Conservation (phyloP, 2,329 filamentous ascomycete species). For the Cladorrhinum sp. region DNA sequence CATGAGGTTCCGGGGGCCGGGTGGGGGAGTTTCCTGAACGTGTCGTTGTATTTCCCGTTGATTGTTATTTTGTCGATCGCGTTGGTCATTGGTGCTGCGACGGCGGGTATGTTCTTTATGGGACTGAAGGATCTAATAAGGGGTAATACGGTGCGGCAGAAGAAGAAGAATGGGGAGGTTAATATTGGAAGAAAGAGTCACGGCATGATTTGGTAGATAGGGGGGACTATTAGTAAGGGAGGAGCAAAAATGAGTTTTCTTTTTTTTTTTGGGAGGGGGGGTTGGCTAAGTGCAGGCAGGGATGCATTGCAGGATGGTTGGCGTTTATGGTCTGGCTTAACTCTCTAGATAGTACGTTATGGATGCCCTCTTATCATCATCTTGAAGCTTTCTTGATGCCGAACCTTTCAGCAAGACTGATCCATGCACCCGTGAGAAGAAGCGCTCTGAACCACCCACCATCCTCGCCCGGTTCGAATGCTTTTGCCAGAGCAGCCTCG, state of each 20-base stretch:
- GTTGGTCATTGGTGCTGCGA: constrained; percentile 11
- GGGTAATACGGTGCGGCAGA: constrained; percentile 18
- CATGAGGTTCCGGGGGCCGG: background rate
- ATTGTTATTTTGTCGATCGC: constrained; percentile 25
- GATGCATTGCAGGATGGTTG: background rate
- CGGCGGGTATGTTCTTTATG: constrained; percentile 23
- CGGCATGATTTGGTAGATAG: constrained; percentile 24
- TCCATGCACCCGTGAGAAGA: constrained; percentile 40
- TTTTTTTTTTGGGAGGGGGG: background rate
- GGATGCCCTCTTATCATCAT: constrained; percentile 10
- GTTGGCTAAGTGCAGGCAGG: background rate
- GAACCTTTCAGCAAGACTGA: constrained; percentile 43
- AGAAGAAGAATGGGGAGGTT: constrained; percentile 18
- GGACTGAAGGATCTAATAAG: constrained; percentile 22
- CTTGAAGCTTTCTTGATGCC: constrained; percentile 31
- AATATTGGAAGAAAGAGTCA: constrained; percentile 21
- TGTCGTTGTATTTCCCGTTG: constrained; percentile 27
- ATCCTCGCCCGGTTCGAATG: constrained; percentile 38
- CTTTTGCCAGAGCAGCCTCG: constrained; percentile 29
- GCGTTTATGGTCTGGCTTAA: background rate
- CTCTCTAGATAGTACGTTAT: no score
- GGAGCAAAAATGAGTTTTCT: no score
- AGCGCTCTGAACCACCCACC: constrained; percentile 35
- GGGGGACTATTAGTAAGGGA: no score
- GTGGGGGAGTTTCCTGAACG: constrained; percentile 25